These are phyloP conservation scores for Ustilago tritici DNA, from an alignment of 1,284 basidiomycete species.

Conservation along the genomic window DNA sequence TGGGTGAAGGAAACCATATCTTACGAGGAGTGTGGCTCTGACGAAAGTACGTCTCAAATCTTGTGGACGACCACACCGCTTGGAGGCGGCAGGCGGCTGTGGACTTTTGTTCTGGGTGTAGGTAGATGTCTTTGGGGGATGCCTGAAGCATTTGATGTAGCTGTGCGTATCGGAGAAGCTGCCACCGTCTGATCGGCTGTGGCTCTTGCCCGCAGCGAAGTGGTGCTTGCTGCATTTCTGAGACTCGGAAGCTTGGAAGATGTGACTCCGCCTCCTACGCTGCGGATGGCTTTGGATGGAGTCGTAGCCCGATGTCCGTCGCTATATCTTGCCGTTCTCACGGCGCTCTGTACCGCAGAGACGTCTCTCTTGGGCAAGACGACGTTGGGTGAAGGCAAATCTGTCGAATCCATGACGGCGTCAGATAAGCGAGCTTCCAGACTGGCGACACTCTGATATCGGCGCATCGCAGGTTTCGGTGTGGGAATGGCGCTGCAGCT, in stretches of 20 bases:
- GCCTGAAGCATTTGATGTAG: not conserved
- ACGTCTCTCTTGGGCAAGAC: not conserved
- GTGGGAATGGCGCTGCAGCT: not conserved
- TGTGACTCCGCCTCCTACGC: constrained; percentile 19
- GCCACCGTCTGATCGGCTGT: not conserved
- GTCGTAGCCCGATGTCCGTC: constrained; percentile 9
- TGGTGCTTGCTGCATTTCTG: constrained; percentile 17
- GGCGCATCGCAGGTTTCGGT: constrained; percentile 6
- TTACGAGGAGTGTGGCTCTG: not conserved
- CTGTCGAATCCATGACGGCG: not conserved
- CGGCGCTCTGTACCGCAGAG: not conserved
- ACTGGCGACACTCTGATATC: constrained; percentile 24
- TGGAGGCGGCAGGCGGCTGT: constrained; percentile 3
- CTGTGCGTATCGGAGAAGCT: not conserved
- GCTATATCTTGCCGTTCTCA: constrained; percentile 9
- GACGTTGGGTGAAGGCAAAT: not conserved
- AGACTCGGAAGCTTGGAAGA: constrained; percentile 42
- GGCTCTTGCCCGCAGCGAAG: constrained; percentile 10
- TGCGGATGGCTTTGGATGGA: constrained; percentile 18
- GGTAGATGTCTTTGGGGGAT: constrained; percentile 7
- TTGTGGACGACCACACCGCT: not conserved
- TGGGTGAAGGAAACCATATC: not conserved
- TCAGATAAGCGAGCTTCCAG: constrained; percentile 2
- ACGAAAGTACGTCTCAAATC: not conserved
- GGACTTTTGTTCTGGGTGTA: not conserved